phyloP scores from a whole-genome alignment of 2,329 filamentous ascomycete species.

The Plectosphaerella sp. region DNA sequence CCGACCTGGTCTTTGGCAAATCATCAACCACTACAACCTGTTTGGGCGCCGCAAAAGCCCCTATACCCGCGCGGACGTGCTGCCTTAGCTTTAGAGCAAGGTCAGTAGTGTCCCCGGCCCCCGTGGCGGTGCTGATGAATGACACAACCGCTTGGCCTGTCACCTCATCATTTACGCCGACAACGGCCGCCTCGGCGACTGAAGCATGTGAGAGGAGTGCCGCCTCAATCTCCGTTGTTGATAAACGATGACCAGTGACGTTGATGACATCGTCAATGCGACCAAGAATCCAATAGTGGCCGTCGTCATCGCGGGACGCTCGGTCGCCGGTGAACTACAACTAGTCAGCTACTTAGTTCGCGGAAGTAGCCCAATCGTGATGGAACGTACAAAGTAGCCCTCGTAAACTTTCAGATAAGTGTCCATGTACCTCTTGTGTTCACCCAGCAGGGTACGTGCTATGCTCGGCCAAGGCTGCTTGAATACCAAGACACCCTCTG shows the following conservation, averaged over 20 bases:
- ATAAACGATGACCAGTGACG: conserved; percentile 91
- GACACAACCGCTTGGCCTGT: conserved; percentile 97
- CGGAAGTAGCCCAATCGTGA: background rate
- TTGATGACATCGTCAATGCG: conserved; percentile 99
- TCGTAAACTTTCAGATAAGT: conserved; percentile 97
- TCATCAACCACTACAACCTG: conserved; percentile 87
- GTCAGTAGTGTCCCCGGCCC: conserved; percentile 69
- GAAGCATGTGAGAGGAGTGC: conserved; percentile 87
- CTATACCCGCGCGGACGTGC: conserved; percentile 96
- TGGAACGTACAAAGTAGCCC: conserved; percentile 78
- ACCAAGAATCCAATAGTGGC: conserved; percentile 99
- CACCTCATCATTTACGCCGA: conserved; percentile 88
- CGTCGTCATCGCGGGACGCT: conserved; percentile 92
- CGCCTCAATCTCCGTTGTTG: conserved; percentile 96
- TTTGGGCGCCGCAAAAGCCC: conserved; percentile 95
- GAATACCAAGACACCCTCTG: conserved; percentile 94
- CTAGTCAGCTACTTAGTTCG: background rate
- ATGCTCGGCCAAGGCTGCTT: conserved; percentile 99
- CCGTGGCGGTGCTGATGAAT: conserved; percentile 89
- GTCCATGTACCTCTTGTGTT: conserved; percentile 98
- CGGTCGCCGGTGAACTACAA: conserved; percentile 83
- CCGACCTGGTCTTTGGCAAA: conserved; percentile 92
- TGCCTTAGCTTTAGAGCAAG: conserved; percentile 90
- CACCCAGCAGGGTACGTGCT: conserved; percentile 95
- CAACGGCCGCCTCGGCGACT: conserved; percentile 91